A percentile compares a stretch with the other conserved stretches of the same genome.
phyloP scores from a whole-genome alignment of 495 filamentous ascomycete genomes.

The Xylaria curta region DNA sequence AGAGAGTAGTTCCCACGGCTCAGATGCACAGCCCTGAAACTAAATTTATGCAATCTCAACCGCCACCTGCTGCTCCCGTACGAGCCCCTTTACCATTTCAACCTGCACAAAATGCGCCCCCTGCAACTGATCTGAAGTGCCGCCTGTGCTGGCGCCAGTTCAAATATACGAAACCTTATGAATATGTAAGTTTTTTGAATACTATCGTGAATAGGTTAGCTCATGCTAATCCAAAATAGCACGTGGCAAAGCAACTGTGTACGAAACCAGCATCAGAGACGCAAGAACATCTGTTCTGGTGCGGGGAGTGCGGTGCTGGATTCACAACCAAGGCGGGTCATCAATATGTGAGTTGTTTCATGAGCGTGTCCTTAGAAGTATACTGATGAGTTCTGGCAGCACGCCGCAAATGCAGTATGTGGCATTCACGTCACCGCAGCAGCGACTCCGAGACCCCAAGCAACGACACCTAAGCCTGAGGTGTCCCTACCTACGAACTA shows the following conservation, averaged over 20 bases:
- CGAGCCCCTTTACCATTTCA: neutral
- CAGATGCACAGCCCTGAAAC: constrained; percentile 24
- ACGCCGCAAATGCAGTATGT: constrained; percentile 45
- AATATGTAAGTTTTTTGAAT: constrained; percentile 46
- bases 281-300: constrained; percentile 43
- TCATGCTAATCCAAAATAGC: constrained; percentile 37
- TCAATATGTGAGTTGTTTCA: constrained; percentile 41
- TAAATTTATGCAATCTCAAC: constrained; percentile 13
- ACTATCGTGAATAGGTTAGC: neutral
- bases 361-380: neutral
- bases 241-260: constrained; percentile 48
- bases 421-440: constrained; percentile 34
- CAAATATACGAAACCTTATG: constrained; percentile 36
- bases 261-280: constrained; percentile 36
- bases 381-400: constrained; percentile 37
- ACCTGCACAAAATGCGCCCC: constrained; percentile 12
- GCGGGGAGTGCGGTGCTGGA: constrained; percentile 48
- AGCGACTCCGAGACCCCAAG: constrained; percentile 29
- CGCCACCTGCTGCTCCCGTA: neutral
- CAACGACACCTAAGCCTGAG: constrained; percentile 15
- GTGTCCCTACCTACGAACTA: neutral
- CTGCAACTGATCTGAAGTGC: constrained; percentile 41
- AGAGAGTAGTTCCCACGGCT: constrained; percentile 29
- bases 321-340: constrained; percentile 43
- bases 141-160: constrained; percentile 50